These are phyloP conservation scores for Vigna reflexopilosa DNA, from an alignment of 306 rosid species.

Conservation along the genomic window DNA sequence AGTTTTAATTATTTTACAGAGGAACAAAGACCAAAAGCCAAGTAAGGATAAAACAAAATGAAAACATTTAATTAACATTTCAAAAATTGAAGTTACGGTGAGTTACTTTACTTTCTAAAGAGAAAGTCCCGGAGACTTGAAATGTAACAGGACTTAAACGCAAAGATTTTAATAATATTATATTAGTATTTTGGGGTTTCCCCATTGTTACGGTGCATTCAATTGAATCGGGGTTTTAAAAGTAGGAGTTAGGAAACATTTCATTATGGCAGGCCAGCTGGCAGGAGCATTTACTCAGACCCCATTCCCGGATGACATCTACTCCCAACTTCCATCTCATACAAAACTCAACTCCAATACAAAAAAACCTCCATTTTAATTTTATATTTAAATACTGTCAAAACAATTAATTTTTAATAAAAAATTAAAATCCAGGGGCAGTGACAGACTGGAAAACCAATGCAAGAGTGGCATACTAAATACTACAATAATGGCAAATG, in stretches of 20 bases:
- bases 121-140: too few relatives aligned
- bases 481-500: neutral
- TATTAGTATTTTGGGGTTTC: neutral
- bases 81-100: too few relatives aligned
- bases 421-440: neutral
- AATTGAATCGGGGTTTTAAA: neutral
- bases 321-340: conserved; percentile 41
- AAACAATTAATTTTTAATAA: too few relatives aligned
- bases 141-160: too few relatives aligned
- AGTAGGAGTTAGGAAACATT: conserved; percentile 23
- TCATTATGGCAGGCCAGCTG: conserved; percentile 38
- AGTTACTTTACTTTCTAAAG: too few relatives aligned
- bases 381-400: too few relatives aligned
- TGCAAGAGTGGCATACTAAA: neutral
- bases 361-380: neutral
- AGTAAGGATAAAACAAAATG: too few relatives aligned
- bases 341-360: conserved; percentile 28
- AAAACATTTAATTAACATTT: too few relatives aligned
- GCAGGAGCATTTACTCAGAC: conserved; percentile 62
- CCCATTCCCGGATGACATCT: conserved; percentile 16
- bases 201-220: neutral
- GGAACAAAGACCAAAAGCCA: too few relatives aligned
- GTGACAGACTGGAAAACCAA: conserved; percentile 44
- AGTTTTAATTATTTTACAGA: too few relatives aligned
- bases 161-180: too few relatives aligned